These are phyloP conservation scores for Xerocomellus dryophilus DNA, from an alignment of 768 basidiomycete genomes.

Conservation along the genomic window DNA sequence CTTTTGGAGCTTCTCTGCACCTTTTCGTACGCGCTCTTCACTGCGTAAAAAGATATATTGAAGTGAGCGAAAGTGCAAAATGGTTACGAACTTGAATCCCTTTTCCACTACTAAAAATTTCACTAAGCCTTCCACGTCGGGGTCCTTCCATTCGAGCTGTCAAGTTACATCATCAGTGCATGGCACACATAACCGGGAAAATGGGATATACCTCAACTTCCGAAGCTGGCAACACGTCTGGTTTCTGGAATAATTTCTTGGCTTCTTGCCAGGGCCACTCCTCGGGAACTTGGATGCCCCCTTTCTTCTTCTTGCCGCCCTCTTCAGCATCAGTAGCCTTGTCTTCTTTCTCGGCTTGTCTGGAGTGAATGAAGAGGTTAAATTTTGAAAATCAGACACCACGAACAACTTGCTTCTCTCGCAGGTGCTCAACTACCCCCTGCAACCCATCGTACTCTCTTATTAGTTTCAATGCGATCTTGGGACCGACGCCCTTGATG, in stretches of 20 bases:
- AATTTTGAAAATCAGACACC: neutral
- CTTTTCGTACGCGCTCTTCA: slow-evolving; percentile 94
- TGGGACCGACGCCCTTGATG: slow-evolving; percentile 95
- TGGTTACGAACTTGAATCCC: slow-evolving; percentile 78
- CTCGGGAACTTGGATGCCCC: slow-evolving; percentile 78
- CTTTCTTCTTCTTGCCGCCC: slow-evolving; percentile 54
- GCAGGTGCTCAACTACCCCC: slow-evolving; percentile 71
- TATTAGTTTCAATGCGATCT: slow-evolving; percentile 90
- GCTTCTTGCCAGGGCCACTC: slow-evolving; percentile 98
- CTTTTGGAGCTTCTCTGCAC: slow-evolving; percentile 89
- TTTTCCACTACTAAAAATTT: slow-evolving; percentile 93
- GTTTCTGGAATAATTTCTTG: slow-evolving; percentile 83
- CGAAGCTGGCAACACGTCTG: slow-evolving; percentile 84
- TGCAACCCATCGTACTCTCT: slow-evolving; percentile 74
- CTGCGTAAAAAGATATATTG: slow-evolving; percentile 39
- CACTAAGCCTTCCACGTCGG: slow-evolving; percentile 90
- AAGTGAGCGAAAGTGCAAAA: neutral
- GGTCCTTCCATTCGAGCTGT: slow-evolving; percentile 91
- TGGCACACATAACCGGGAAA: neutral
- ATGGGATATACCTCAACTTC: slow-evolving; percentile 67
- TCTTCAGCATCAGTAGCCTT: slow-evolving; percentile 42
- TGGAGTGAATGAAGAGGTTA: slow-evolving; percentile 9
- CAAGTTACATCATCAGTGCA: neutral
- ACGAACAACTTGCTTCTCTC: slow-evolving; percentile 57
- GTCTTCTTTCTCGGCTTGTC: slow-evolving; percentile 40